Percentiles rank a stretch among this genome's conserved stretches.
Conservation (phyloP, 208 protist species). For the Trypanosomatidae sp. region DNA sequence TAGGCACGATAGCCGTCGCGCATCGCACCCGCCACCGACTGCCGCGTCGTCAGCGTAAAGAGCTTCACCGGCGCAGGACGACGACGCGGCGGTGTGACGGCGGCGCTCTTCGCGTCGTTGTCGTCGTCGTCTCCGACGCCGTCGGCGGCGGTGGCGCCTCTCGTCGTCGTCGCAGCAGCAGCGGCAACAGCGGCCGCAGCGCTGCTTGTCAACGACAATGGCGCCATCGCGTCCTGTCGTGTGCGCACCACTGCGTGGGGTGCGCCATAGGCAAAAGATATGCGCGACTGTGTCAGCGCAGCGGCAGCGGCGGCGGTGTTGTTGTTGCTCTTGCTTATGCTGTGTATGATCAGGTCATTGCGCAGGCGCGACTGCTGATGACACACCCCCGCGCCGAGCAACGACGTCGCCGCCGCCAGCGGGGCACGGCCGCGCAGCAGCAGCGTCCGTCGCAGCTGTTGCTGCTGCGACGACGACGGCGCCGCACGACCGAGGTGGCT, state of each 20-base stretch:
- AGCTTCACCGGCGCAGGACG: conserved; percentile 58
- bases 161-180: neutral
- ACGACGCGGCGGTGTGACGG: neutral
- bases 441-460: no score
- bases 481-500: conserved; percentile 31
- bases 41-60: conserved; percentile 67
- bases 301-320: no score
- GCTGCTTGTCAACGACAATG: no score
- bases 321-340: no score
- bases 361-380: no score
- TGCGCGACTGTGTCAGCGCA: no score
- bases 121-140: neutral
- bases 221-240: no score
- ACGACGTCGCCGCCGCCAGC: conserved; percentile 32
- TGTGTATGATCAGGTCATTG: no score
- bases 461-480: conserved; percentile 11
- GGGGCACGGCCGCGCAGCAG: conserved; percentile 50
- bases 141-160: neutral
- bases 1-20: conserved; percentile 51
- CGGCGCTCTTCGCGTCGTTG: neutral
- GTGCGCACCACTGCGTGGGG: no score
- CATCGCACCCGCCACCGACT: conserved; percentile 31
- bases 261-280: no score
- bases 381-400: conserved; percentile 21
- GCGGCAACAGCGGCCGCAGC: no score